Conservation (phyloP, 768 basidiomycete genomes). For the Rubroboletus pulcherrimus region DNA sequence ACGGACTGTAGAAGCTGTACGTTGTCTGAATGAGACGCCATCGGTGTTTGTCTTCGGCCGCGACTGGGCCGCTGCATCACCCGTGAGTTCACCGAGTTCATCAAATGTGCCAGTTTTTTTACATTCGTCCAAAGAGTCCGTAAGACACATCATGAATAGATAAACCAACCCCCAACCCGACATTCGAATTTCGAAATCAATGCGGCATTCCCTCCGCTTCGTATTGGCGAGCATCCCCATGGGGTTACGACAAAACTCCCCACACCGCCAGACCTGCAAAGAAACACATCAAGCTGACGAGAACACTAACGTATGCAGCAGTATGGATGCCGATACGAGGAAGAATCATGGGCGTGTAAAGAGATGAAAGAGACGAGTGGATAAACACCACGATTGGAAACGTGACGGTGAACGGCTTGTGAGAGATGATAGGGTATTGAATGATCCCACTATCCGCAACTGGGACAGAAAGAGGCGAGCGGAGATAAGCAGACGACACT, state of each 20-base stretch:
- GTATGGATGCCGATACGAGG: conserved; percentile 74
- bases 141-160: conserved; percentile 7
- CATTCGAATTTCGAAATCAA: background rate
- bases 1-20: conserved; percentile 6
- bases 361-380: conserved; percentile 53
- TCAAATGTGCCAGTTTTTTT: background rate
- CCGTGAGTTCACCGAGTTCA: background rate
- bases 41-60: background rate
- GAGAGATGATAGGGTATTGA: conserved; percentile 23
- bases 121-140: background rate
- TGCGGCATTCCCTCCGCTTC: background rate
- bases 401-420: conserved; percentile 37
- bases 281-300: conserved; percentile 65
- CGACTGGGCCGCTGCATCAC: background rate
- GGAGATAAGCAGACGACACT: conserved; percentile 58
- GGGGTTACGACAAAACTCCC: conserved; percentile 53
- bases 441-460: conserved; percentile 14
- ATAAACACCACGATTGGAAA: conserved; percentile 43
- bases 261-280: conserved; percentile 73
- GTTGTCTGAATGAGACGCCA: background rate
- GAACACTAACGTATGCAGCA: conserved; percentile 64
- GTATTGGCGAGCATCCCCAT: background rate
- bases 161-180: conserved; percentile 2
- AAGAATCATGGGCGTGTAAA: conserved; percentile 65
- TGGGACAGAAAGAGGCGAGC: conserved; percentile 43